A percentile compares a stretch with the other conserved stretches of the same genome.
Evolutionary conservation across 805 yeast genomes (phyloP).

Genomic region (Vanderwaltozyma tropicalis): DNA sequence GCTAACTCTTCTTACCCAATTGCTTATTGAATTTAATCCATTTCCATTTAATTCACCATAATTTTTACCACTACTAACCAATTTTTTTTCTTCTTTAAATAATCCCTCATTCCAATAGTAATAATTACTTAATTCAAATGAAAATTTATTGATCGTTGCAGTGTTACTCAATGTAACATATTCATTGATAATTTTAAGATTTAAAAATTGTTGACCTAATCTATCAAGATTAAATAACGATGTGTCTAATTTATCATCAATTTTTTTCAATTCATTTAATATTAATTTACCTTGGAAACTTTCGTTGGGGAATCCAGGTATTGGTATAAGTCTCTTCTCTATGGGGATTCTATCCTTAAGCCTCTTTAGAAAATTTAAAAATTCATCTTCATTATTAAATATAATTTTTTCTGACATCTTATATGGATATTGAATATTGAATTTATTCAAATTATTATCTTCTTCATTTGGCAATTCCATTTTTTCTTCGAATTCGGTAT

Average conservation of each 20-base stretch:
- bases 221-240: conserved; percentile 26
- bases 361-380: conserved; percentile 6
- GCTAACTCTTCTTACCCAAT: conserved; percentile 8
- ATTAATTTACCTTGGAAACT: conserved; percentile 23
- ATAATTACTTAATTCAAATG: conserved; percentile 7
- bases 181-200: conserved; percentile 14
- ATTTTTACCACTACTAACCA: no score
- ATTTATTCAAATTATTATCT: no score
- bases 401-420: conserved; percentile 10
- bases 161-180: conserved; percentile 5
- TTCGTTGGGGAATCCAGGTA: conserved; percentile 13
- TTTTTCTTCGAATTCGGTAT: neutral
- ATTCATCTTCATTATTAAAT: conserved; percentile 11
- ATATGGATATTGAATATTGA: conserved; percentile 5
- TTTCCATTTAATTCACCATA: conserved; percentile 9
- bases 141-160: neutral
- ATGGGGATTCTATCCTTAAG: conserved; percentile 12
- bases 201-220: conserved; percentile 26
- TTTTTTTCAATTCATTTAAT: conserved; percentile 14
- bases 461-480: no score
- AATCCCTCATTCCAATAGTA: neutral
- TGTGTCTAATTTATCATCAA: conserved; percentile 16
- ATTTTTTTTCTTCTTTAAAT: no score
- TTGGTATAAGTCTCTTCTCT: conserved; percentile 21
- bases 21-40: conserved; percentile 1